Conservation (phyloP, 75 land plant species). For the Sequoiadendron giganteum region DNA sequence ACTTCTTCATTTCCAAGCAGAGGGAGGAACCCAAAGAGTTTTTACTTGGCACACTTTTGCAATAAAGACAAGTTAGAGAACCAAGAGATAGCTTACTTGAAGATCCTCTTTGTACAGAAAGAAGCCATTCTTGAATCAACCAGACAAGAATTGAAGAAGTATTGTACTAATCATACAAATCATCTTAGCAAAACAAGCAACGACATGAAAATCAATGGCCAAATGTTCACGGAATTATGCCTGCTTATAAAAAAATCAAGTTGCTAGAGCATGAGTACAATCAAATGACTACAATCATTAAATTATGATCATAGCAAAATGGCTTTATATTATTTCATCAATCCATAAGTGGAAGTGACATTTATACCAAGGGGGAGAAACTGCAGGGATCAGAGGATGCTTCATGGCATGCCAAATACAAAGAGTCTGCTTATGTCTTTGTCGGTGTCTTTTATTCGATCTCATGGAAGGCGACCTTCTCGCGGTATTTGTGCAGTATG, state of each 20-base stretch:
- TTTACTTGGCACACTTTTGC: neutral
- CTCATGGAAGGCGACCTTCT: no score
- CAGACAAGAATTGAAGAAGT: constrained; percentile 3
- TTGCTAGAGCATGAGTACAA: constrained; percentile 6
- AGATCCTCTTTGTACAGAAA: neutral
- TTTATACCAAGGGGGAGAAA: no score
- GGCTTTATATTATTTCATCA: no score
- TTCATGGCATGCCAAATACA: no score
- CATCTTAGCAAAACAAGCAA: constrained; percentile 8
- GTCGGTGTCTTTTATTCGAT: no score
- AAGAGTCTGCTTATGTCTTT: no score
- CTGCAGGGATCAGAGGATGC: no score
- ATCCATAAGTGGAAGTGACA: no score
- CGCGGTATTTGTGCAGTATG: no score
- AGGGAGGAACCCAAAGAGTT: neutral
- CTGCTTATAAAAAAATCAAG: neutral
- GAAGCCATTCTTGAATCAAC: constrained; percentile 14
- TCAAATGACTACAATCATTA: neutral
- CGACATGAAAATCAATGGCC: constrained; percentile 10
- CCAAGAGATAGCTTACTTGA: constrained; percentile 10
- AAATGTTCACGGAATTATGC: constrained; percentile 11
- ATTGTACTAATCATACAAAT: neutral
- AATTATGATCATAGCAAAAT: no score
- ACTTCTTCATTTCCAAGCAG: neutral
- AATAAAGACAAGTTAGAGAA: neutral